Evolutionary conservation across 139 green algal genomes (phyloP), one percentile per base, ranked within the genome.

Genomic region (Haematococcus sp.): DNA sequence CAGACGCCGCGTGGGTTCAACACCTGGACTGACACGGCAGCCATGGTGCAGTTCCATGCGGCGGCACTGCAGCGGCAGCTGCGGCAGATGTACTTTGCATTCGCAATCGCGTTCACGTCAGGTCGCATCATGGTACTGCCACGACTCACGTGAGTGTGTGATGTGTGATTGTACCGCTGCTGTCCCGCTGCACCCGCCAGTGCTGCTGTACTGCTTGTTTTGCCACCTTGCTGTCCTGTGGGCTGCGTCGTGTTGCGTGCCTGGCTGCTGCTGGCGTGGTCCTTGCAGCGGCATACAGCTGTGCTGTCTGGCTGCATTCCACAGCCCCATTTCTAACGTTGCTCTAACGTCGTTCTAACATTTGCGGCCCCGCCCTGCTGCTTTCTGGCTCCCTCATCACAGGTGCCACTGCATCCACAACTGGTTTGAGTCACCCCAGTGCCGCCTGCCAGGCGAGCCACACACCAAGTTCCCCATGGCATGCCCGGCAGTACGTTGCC

Each of bases 321-420:
- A n/a, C n/a, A n/a, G n/a, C n/a, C n/a, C n/a, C n/a, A n/a, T n/a
- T n/a, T n/a, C n/a, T n/a, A n/a, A n/a, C n/a, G n/a, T n/a, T n/a
- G n/a, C n/a, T n/a, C n/a, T n/a, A n/a, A n/a, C n/a, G n/a, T n/a
- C n/a, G n/a, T n/a, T n/a, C n/a, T n/a, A n/a, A n/a, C n/a, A n/a
- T n/a, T n/a, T n/a, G n/a, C n/a, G n/a, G n/a, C n/a, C n/a, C n/a
- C n/a, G n/a, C n/a, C 16, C 28, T 35, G 59, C 27, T 7, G 20
- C 59, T 67, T n/a, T n/a, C n/a, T n/a, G n/a, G 59, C 4, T 17
- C 59, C 16, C 15, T 67, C 16, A 4, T 40, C 9, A 15, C 16
- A 40, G 73, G 63, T 83, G 78, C 67, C 74, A 46, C 49, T 83
- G 78, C 67, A 78, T 83, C 51, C 78, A 83, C 56, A 83, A 83